Percentiles rank a stretch among this genome's conserved stretches.
Conservation (phyloP, 2,329 filamentous ascomycete genomes). For the Pseudogymnoascus pannorum region DNA sequence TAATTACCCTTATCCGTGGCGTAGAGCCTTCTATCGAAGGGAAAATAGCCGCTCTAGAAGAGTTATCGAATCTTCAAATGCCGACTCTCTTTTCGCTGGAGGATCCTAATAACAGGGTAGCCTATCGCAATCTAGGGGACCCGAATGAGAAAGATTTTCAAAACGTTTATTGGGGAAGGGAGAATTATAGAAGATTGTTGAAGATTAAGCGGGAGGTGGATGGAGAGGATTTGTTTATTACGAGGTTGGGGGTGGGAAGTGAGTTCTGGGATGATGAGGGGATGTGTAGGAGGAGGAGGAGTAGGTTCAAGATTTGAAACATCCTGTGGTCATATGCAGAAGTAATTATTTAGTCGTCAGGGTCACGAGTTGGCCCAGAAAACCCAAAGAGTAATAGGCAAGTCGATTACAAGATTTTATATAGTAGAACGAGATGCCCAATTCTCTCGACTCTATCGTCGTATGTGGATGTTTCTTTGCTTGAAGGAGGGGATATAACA, state of each 20-base stretch:
- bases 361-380: too few species aligned
- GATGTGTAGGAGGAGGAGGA: neutral
- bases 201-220: constrained; percentile 17
- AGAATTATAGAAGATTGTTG: constrained; percentile 16
- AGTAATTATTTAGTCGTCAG: too few species aligned
- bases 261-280: neutral
- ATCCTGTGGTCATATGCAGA: too few species aligned
- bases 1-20: neutral
- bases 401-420: too few species aligned
- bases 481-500: too few species aligned
- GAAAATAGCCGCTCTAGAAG: neutral
- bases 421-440: too few species aligned
- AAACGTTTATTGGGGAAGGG: constrained; percentile 14
- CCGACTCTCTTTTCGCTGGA: neutral
- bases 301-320: neutral
- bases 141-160: constrained; percentile 17
- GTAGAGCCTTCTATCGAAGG: neutral
- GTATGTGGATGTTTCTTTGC: too few species aligned
- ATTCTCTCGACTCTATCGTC: too few species aligned
- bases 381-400: too few species aligned
- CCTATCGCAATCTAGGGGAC: constrained; percentile 18
- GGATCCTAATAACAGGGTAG: neutral
- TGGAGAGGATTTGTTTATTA: neutral
- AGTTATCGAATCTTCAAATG: neutral
- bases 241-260: neutral